Base-by-base conservation (phyloP, 169 alveolate species). In the Plasmodium relictum region DNA sequence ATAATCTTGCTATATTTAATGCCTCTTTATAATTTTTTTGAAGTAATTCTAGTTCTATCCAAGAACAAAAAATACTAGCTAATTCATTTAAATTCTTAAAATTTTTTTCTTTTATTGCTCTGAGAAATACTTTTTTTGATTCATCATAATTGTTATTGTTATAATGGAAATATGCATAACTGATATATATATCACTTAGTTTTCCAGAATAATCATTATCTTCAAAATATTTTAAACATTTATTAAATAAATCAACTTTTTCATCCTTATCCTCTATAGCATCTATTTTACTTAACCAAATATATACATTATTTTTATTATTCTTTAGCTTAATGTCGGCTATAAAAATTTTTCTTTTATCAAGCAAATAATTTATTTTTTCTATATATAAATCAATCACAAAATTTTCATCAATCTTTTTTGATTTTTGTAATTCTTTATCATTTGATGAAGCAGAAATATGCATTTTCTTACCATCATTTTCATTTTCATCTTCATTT, bases 241-340 rank as follows among this genome's bases (percentile, higher is more conserved):
- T 56, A 48, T 83, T 69, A 62, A 26, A 83, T 18, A 83, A 48
- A 12, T 83, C 44, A 7, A 83, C 44, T 71, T 68, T 68, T 31
- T 83, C 91, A 8, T 14, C 31, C n/a, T 69, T 50, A 44, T 69
- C 56, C 8, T 50, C 83, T 12, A 83, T 37, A 6, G 69, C 72
- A 24, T 83, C 91, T 26, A 83, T 68, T 48, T 83, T 83, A 26
- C 73, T 61, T 68, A 83, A 12, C 91, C 91, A 83, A 20, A 69
- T 62, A 45, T 83, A 83, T 5, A 83, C 91, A 31, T 83, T 68
- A 31, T 68, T 83, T 62, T 83, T 56, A 44, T 83, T 83, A 41
- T 83, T 83, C 39, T 83, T 83, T 45, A 83, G 63, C 24, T 83
- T 83, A n/a, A 83, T 83, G 37, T 83, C 91, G 6, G 91, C 91